These are phyloP conservation scores for Jatropha multifida DNA, from an alignment of 441 rosid genomes.

Conservation along the genomic window DNA sequence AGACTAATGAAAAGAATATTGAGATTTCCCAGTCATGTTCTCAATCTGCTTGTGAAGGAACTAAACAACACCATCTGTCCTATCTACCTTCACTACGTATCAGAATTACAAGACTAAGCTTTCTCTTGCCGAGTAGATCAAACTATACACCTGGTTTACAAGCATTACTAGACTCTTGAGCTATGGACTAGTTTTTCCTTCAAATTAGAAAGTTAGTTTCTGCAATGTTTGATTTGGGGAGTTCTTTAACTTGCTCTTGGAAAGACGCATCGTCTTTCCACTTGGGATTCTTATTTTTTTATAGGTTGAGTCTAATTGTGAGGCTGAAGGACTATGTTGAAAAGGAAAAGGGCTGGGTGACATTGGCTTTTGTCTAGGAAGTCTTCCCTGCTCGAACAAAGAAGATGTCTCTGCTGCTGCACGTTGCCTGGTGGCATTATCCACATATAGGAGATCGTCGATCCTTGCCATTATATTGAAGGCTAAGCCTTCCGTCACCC, in stretches of 20 bases:
- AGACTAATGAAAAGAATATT: background rate
- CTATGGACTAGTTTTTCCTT: background rate
- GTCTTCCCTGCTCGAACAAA: constrained; percentile 17
- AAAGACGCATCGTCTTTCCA: background rate
- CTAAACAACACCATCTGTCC: background rate
- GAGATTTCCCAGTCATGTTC: background rate
- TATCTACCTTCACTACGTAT: background rate
- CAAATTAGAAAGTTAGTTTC: constrained; percentile 33
- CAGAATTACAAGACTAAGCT: background rate
- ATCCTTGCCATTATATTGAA: constrained; percentile 81
- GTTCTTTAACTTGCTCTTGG: constrained; percentile 23
- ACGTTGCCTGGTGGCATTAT: constrained; percentile 59
- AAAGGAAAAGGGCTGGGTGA: constrained; percentile 23
- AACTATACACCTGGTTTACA: background rate
- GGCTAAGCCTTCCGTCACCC: constrained; percentile 91
- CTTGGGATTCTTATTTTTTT: constrained; percentile 9
- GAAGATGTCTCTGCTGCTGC: constrained; percentile 46
- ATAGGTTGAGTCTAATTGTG: constrained; percentile 27
- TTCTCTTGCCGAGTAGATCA: background rate
- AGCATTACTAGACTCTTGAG: background rate
- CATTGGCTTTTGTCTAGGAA: constrained; percentile 21
- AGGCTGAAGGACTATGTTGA: constrained; percentile 26
- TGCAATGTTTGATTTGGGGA: constrained; percentile 26
- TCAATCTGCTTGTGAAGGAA: background rate
- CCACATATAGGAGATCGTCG: constrained; percentile 86